phyloP scores from a whole-genome alignment of 140 eudicot species.

The Artemisia princeps region DNA sequence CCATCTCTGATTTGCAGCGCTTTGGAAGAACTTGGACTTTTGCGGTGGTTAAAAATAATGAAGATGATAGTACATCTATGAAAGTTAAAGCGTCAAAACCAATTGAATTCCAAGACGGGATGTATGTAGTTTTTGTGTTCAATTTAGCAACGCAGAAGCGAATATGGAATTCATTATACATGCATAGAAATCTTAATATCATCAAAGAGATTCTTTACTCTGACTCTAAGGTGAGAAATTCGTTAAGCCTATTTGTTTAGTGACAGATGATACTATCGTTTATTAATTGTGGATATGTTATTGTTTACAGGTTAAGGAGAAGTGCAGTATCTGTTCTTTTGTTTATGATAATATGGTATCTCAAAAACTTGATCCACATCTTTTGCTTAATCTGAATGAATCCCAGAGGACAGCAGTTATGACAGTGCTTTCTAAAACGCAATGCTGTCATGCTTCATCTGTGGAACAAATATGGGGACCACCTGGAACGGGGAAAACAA shows the following conservation, averaged over 20 bases:
- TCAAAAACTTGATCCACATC: not conserved
- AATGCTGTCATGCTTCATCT: constrained; percentile 32
- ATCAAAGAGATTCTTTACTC: constrained; percentile 31
- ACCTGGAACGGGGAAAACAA: constrained; percentile 63
- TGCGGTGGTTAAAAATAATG: too few relatives aligned
- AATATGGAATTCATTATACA: constrained; percentile 42
- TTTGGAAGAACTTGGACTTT: too few relatives aligned
- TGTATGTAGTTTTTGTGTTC: constrained; percentile 31
- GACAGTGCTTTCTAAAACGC: constrained; percentile 26
- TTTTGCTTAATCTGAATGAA: constrained; percentile 31
- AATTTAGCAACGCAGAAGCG: constrained; percentile 32
- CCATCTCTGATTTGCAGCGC: too few relatives aligned
- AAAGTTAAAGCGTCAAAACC: constrained; percentile 22
- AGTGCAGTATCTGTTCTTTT: not conserved
- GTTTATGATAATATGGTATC: not conserved
- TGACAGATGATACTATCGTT: too few relatives aligned
- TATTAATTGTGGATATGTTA: not conserved
- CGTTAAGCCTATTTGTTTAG: too few relatives aligned
- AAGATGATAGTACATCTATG: constrained; percentile 2
- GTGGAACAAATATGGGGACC: constrained; percentile 57
- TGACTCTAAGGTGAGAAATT: constrained; percentile 35
- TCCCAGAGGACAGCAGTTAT: constrained; percentile 38
- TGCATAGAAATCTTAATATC: constrained; percentile 28
- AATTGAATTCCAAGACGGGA: constrained; percentile 20
- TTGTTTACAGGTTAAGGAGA: constrained; percentile 3